Evolutionary conservation across 805 yeast species (phyloP).

Genomic region (Komagataella ulmi): DNA sequence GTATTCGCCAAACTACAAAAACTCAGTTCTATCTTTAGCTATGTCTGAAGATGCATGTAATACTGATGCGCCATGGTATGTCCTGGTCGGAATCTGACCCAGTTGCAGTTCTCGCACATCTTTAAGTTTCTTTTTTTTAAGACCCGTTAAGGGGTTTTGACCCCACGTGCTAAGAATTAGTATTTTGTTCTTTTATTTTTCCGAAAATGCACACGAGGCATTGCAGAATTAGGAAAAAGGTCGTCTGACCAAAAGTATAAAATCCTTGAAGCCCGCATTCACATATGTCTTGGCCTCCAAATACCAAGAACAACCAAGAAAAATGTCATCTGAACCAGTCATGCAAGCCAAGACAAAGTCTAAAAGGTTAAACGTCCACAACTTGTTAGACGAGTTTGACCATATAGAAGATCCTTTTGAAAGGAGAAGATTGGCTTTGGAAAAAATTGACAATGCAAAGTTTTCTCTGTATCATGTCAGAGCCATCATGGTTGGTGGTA

Average conservation of each 20-base stretch:
- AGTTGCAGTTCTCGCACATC: not conserved
- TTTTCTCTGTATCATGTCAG: slow-evolving; percentile 78
- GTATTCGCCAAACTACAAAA: no score
- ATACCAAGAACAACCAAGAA: not conserved
- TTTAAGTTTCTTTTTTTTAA: not conserved
- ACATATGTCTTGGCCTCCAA: not conserved
- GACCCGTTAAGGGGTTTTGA: not conserved
- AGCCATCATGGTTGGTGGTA: slow-evolving; percentile 81
- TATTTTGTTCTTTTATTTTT: no score
- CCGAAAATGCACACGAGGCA: not conserved
- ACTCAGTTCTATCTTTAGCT: no score
- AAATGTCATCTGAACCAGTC: not conserved
- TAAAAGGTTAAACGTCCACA: slow-evolving; percentile 33
- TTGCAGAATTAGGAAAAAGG: not conserved
- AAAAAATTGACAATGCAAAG: slow-evolving; percentile 66
- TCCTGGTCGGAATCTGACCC: no score
- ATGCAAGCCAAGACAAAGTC: not conserved
- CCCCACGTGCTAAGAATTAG: not conserved
- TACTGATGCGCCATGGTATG: no score
- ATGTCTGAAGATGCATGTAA: no score
- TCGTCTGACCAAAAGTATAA: not conserved
- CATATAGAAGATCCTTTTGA: slow-evolving; percentile 77
- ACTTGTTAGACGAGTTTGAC: slow-evolving; percentile 66
- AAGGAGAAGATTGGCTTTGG: slow-evolving; percentile 76
- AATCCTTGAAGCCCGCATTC: not conserved